phyloP scores from a whole-genome alignment of 306 rosid genomes.

The Begonia masoniana region DNA sequence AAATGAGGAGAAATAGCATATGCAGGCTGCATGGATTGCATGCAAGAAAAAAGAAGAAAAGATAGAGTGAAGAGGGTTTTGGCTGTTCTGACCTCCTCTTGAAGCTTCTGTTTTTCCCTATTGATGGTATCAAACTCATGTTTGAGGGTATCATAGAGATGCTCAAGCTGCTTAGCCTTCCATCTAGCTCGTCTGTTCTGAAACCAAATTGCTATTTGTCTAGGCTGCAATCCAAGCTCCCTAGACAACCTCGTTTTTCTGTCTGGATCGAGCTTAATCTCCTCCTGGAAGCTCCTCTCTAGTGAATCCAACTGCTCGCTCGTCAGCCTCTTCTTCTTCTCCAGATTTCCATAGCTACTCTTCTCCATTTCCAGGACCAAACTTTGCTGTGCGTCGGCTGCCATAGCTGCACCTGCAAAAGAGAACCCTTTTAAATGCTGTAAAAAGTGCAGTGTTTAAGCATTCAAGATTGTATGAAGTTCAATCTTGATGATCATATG shows the following conservation, averaged over 20 bases:
- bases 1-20: too few species aligned
- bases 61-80: background rate
- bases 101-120: conserved; percentile 69
- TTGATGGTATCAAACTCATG: conserved; percentile 58
- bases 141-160: conserved; percentile 66
- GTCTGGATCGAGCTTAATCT: conserved; percentile 82
- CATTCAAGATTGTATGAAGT: too few species aligned
- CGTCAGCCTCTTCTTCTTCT: conserved; percentile 76
- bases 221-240: conserved; percentile 85
- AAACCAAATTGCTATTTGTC: conserved; percentile 94
- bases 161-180: conserved; percentile 94
- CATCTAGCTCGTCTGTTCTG: conserved; percentile 90
- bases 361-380: background rate
- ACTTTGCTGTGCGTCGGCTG: background rate
- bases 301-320: conserved; percentile 63
- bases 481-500: too few species aligned
- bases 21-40: too few species aligned
- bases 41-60: background rate
- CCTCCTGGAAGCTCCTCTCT: conserved; percentile 81
- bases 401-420: conserved; percentile 7
- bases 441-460: too few species aligned
- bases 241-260: conserved; percentile 77
- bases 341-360: conserved; percentile 7
- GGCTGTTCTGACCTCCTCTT: conserved; percentile 47
- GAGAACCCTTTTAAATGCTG: background rate